A percentile compares a stretch with the other conserved stretches of the same genome.
Conservation (phyloP, 768 basidiomycete genomes). For the Phaeolepiota aurea region DNA sequence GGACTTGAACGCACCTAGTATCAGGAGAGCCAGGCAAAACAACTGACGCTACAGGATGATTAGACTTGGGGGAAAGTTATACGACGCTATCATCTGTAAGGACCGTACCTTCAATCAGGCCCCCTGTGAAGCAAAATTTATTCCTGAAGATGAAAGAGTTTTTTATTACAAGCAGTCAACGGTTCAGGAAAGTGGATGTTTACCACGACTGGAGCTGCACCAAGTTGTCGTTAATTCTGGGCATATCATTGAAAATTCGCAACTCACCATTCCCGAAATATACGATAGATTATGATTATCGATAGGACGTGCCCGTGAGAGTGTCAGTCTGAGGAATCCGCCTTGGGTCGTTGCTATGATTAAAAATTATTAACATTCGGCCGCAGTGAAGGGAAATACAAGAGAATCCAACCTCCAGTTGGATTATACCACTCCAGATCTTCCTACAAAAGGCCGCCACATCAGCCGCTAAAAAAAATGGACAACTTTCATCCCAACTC, state of each 20-base stretch:
- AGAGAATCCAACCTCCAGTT: too few species aligned
- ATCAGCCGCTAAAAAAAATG: not conserved
- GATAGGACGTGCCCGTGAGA: conserved; percentile 46
- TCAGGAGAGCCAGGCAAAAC: conserved; percentile 59
- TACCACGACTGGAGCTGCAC: too few species aligned
- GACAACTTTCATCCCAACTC: too few species aligned
- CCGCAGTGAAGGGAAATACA: too few species aligned
- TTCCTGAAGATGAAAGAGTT: conserved; percentile 27
- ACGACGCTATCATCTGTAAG: conserved; percentile 1
- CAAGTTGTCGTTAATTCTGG: too few species aligned
- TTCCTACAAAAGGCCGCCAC: conserved; percentile 13
- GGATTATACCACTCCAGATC: conserved; percentile 82
- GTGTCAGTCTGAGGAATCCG: conserved; percentile 65
- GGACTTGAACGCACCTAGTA: too few species aligned
- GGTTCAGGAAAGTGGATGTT: too few species aligned
- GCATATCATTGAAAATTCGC: too few species aligned
- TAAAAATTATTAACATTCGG: too few species aligned
- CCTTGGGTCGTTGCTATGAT: conserved; percentile 55
- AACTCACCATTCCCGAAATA: conserved; percentile 38
- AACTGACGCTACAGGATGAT: too few species aligned
- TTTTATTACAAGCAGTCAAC: too few species aligned
- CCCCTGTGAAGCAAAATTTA: conserved; percentile 76
- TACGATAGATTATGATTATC: conserved; percentile 69
- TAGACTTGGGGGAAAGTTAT: too few species aligned
- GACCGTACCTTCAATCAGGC: conserved; percentile 45